A percentile compares a stretch with the other conserved stretches of the same genome.
These are phyloP conservation scores for Metroxylon sagu DNA, from an alignment of 176 grass and related monocot species.

Conservation along the genomic window DNA sequence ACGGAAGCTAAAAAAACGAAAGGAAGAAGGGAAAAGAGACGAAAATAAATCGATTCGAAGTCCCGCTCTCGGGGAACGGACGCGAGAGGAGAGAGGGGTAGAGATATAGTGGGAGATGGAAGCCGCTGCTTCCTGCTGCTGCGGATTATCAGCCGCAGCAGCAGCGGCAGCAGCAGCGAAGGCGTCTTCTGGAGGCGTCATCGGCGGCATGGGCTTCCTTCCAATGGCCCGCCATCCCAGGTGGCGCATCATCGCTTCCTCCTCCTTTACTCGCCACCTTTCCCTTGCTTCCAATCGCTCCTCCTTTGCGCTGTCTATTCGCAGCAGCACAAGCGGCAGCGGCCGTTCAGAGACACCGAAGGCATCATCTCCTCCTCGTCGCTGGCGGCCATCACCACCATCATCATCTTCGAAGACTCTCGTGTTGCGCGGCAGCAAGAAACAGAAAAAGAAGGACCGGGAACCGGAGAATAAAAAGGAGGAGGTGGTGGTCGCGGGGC, in stretches of 20 bases:
- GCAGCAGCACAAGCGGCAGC: not conserved
- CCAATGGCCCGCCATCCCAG: not conserved
- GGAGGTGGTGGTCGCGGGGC: not conserved
- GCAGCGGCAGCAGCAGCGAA: not conserved
- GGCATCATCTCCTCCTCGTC: not conserved
- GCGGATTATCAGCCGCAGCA: not conserved
- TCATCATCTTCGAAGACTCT: not conserved
- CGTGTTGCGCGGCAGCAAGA: not conserved
- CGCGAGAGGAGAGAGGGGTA: too few relatives aligned
- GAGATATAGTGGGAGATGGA: conserved; percentile 4
- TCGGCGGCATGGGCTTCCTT: not conserved
- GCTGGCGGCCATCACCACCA: not conserved
- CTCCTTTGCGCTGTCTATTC: not conserved
- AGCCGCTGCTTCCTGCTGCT: conserved; percentile 4
- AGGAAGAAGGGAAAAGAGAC: too few relatives aligned
- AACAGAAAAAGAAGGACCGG: not conserved
- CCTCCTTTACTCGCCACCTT: not conserved
- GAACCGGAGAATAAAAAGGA: conserved; percentile 3
- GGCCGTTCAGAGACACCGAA: too few relatives aligned
- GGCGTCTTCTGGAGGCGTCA: not conserved
- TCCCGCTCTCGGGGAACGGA: too few relatives aligned
- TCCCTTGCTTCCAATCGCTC: not conserved
- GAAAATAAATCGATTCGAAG: too few relatives aligned
- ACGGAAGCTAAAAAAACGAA: too few relatives aligned
- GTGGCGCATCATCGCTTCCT: not conserved